A percentile compares a stretch with the other conserved stretches of the same genome.
phyloP scores from a whole-genome alignment of 164 flowering plant species.

The Aristolochia fimbriata region DNA sequence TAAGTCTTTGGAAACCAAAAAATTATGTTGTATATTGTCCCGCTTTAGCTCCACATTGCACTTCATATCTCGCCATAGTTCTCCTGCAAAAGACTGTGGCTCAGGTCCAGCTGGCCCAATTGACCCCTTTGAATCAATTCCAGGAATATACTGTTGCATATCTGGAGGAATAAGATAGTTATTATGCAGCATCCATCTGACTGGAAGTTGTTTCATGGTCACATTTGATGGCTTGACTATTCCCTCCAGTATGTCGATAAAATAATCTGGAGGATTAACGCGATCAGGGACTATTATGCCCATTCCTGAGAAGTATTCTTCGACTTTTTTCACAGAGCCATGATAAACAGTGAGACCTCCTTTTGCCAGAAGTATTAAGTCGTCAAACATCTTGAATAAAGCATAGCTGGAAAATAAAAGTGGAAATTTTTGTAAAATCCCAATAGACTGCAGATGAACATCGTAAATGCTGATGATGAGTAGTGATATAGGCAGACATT shows the following conservation, averaged over 20 bases:
- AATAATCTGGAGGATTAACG: slow-evolving; percentile 91
- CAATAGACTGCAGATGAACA: no score
- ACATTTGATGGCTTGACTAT: slow-evolving; percentile 54
- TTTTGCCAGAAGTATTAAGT: slow-evolving; percentile 91
- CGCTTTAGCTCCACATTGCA: slow-evolving; percentile 40
- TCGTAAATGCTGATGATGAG: no score
- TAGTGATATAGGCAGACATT: no score
- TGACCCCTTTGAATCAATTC: slow-evolving; percentile 23
- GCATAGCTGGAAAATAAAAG: slow-evolving; percentile 50
- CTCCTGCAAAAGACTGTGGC: slow-evolving; percentile 65
- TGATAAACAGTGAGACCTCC: slow-evolving; percentile 91
- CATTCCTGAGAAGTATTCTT: slow-evolving; percentile 75
- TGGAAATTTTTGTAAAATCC: neutral
- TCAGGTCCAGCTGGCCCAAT: slow-evolving; percentile 26
- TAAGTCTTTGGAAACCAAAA: slow-evolving; percentile 44
- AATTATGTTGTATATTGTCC: slow-evolving; percentile 46
- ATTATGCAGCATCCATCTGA: slow-evolving; percentile 95
- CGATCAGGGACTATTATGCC: slow-evolving; percentile 90
- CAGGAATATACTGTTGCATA: slow-evolving; percentile 47
- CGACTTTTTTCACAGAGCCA: slow-evolving; percentile 87
- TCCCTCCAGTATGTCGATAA: slow-evolving; percentile 92
- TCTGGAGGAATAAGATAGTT: slow-evolving; percentile 85
- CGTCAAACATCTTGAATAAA: slow-evolving; percentile 94
- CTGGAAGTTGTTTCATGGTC: slow-evolving; percentile 60
- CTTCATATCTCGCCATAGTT: slow-evolving; percentile 71